These are phyloP conservation scores for Rhizoclosmatium sp. DNA, from an alignment of 192 early-diverging fungal species.

Conservation along the genomic window DNA sequence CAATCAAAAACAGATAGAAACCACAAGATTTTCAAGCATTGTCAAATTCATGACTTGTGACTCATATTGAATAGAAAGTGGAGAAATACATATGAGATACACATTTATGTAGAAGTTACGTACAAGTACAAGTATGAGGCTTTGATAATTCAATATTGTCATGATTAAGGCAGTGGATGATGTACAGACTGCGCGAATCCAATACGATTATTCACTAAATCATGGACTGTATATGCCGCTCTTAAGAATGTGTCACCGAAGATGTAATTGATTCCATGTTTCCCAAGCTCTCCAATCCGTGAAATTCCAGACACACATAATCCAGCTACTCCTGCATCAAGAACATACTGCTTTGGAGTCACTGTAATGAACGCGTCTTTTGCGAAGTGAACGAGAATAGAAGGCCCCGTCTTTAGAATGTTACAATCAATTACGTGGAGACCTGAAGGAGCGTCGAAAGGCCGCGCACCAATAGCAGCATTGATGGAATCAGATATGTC, in stretches of 20 bases:
- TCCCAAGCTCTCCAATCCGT: background rate
- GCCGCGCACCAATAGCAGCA: slow-evolving; percentile 42
- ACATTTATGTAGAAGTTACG: too few relatives aligned
- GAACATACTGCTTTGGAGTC: slow-evolving; percentile 27
- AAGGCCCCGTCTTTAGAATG: slow-evolving; percentile 14
- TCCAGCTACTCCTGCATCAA: slow-evolving; percentile 1
- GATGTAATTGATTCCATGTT: slow-evolving; percentile 13
- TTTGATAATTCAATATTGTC: too few relatives aligned
- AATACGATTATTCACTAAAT: slow-evolving; percentile 40
- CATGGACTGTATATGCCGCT: slow-evolving; percentile 49
- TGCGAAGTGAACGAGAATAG: background rate
- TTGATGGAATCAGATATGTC: slow-evolving; percentile 39
- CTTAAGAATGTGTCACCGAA: slow-evolving; percentile 51
- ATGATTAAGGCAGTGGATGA: background rate
- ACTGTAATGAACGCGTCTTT: slow-evolving; percentile 16
- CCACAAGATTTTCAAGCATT: too few relatives aligned
- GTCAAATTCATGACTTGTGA: too few relatives aligned
- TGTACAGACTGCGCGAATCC: slow-evolving; percentile 44
- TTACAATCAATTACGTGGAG: slow-evolving; percentile 12
- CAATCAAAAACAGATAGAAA: too few relatives aligned
- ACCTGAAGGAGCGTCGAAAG: slow-evolving; percentile 36
- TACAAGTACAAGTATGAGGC: too few relatives aligned
- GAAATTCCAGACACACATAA: slow-evolving; percentile 38
- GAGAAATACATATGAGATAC: too few relatives aligned
- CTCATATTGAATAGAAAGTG: too few relatives aligned